Conservation (phyloP, 202 grass and related monocot genomes). For the Schoenoplectus tabernaemontani region DNA sequence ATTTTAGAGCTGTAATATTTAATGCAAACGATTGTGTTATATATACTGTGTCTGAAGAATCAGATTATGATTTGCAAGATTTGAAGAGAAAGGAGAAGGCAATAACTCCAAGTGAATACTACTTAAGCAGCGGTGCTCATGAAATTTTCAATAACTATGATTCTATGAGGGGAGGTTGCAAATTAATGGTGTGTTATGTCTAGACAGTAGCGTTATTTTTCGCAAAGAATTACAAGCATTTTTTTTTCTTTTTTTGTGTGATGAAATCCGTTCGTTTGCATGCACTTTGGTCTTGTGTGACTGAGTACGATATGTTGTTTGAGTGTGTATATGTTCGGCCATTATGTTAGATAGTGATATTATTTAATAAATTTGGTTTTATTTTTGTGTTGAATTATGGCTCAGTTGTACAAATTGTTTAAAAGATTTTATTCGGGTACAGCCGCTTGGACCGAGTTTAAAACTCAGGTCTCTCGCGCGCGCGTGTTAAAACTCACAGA, state of each 20-base stretch:
- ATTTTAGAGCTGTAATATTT: not conserved
- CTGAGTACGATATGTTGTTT: not conserved
- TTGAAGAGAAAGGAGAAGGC: not conserved
- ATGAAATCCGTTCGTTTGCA: not conserved
- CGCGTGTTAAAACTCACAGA: too few species aligned
- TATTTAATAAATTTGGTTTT: too few species aligned
- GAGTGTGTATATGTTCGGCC: not conserved
- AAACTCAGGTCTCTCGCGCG: too few species aligned
- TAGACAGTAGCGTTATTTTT: not conserved
- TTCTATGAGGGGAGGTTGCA: not conserved
- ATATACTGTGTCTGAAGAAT: not conserved
- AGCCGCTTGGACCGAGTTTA: too few species aligned
- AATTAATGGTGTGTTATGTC: not conserved
- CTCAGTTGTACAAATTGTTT: too few species aligned
- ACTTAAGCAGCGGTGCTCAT: not conserved
- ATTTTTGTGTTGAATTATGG: too few species aligned
- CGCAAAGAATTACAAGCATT: not conserved
- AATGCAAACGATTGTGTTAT: not conserved
- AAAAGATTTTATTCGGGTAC: too few species aligned
- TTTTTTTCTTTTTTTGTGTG: not conserved
- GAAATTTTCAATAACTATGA: constrained; percentile 1
- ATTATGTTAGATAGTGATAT: too few species aligned
- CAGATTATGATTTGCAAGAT: not conserved
- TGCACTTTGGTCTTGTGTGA: not conserved
- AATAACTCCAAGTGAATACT: not conserved